phyloP scores from a whole-genome alignment of 176 grass and related monocot genomes.

The Tillandsia leiboldiana region DNA sequence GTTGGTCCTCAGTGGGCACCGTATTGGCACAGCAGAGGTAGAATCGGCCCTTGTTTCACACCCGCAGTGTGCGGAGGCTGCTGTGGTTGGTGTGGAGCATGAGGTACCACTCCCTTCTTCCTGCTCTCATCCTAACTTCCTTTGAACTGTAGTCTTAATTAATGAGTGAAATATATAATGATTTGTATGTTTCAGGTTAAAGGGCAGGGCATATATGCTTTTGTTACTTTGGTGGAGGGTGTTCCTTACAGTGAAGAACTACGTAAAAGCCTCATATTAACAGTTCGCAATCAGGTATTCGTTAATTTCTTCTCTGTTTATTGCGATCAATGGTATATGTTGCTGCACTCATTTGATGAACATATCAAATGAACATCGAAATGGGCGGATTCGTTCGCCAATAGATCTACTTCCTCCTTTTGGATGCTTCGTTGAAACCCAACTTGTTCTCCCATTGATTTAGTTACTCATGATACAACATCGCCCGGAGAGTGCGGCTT shows the following conservation, averaged over 20 bases:
- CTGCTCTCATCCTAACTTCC: neutral
- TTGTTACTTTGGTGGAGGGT: slow-evolving; percentile 82
- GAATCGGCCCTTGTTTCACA: slow-evolving; percentile 95
- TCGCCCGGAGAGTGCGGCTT: no score
- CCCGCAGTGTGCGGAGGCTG: slow-evolving; percentile 80
- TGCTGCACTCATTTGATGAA: no score
- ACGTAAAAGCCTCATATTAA: slow-evolving; percentile 67
- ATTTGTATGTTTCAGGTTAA: slow-evolving; percentile 54
- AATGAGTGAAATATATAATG: neutral
- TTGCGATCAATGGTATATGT: neutral
- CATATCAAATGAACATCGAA: no score
- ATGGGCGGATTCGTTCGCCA: no score
- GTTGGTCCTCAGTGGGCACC: slow-evolving; percentile 54
- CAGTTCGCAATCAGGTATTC: slow-evolving; percentile 74
- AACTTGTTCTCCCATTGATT: no score
- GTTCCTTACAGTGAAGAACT: slow-evolving; percentile 82
- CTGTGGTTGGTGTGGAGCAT: slow-evolving; percentile 94
- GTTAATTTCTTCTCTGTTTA: neutral
- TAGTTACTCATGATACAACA: no score
- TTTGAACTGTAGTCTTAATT: slow-evolving; percentile 5
- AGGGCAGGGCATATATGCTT: slow-evolving; percentile 95
- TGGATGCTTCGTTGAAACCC: no score
- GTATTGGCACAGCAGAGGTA: slow-evolving; percentile 95
- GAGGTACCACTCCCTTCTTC: slow-evolving; percentile 41
- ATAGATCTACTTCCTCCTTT: no score